Base-by-base conservation (phyloP, 2,329 filamentous ascomycete species). In the Immersiporthe knoxdaviesiana region DNA sequence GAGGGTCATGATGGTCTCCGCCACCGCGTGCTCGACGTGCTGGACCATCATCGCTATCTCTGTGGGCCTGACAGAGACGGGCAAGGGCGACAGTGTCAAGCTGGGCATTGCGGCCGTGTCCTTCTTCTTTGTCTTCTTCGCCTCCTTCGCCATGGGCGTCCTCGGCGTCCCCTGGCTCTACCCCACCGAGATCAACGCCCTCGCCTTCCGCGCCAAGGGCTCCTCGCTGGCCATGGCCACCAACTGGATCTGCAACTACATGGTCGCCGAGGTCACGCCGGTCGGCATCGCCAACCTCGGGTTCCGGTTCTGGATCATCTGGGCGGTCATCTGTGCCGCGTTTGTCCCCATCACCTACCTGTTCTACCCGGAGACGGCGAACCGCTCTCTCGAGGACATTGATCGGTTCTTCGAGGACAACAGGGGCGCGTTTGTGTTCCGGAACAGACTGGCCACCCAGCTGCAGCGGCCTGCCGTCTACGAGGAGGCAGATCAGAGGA, bases 281-380 rank as follows among this genome's bases (percentile, higher is more conserved):
- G 67, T 73, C 6, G 78, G 76, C 1, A 76, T 79, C 50, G 75
- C 81, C 30, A 83, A 81, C 30, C 77, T 87, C 0, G 78, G 80
- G 0, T 87, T 83, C 79, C 80, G 79, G 59, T 85, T 83, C 74
- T 87, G 83, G 77, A 79, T 85, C 66, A 82, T 87, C 56, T 87
- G 81, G 78, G 80, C 82, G 1, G 78, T 83, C 39, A 80, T 83
- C 67, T 82, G 81, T 73, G 78, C 78, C 62, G 71, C 77, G 0
- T 83, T 83, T 56, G 62, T 83, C 18, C 80, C 81, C 0, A 79
- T 81, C 61, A 80, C 81, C 6, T 83, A 82, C 71, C 76, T 83
- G 65, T 79, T 84, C 69, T 83, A 83, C 64, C 81, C 81, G 0
- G 82, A 84, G 71, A 83, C 82, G 24, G 74, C 78, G 10, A 75